Percentiles rank a stretch among this genome's conserved stretches.
These are phyloP conservation scores for Cytospora chrysosperma DNA, from an alignment of 2,329 filamentous ascomycete genomes.

Conservation along the genomic window DNA sequence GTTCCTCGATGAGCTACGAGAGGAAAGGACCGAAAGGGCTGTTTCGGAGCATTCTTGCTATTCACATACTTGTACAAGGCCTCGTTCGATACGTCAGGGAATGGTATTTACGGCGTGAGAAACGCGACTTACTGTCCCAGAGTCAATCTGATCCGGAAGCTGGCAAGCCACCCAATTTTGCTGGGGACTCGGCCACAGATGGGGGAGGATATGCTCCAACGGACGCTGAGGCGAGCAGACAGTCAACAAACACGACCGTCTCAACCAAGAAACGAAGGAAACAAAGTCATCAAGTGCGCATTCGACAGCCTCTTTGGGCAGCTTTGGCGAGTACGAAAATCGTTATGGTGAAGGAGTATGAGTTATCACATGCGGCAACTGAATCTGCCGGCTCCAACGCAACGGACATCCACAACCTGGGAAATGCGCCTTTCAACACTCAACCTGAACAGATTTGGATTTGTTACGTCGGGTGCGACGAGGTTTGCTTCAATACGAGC, in stretches of 20 bases:
- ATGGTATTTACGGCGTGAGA: constrained; percentile 64
- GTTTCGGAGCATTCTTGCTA: constrained; percentile 67
- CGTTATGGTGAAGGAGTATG: constrained; percentile 88
- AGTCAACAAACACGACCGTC: constrained; percentile 54
- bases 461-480: constrained; percentile 74
- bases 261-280: constrained; percentile 81
- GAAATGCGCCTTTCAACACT: constrained; percentile 70
- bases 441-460: constrained; percentile 77
- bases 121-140: constrained; percentile 49
- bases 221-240: constrained; percentile 52
- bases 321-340: constrained; percentile 95
- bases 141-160: constrained; percentile 62
- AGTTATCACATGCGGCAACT: constrained; percentile 73
- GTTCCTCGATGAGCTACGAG: constrained; percentile 48
- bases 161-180: constrained; percentile 45
- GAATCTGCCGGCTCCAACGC: constrained; percentile 73
- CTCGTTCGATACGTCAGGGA: constrained; percentile 69
- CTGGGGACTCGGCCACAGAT: constrained; percentile 40
- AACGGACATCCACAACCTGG: constrained; percentile 74
- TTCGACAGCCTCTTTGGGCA: constrained; percentile 90
- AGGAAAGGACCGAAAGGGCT: constrained; percentile 62
- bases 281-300: constrained; percentile 86
- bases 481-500: constrained; percentile 74
- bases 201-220: constrained; percentile 50
- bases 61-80: constrained; percentile 74